Evolutionary conservation across 129 eudicot species (phyloP), one percentile per base, ranked within the genome.

Genomic region (Silybum marianum): DNA sequence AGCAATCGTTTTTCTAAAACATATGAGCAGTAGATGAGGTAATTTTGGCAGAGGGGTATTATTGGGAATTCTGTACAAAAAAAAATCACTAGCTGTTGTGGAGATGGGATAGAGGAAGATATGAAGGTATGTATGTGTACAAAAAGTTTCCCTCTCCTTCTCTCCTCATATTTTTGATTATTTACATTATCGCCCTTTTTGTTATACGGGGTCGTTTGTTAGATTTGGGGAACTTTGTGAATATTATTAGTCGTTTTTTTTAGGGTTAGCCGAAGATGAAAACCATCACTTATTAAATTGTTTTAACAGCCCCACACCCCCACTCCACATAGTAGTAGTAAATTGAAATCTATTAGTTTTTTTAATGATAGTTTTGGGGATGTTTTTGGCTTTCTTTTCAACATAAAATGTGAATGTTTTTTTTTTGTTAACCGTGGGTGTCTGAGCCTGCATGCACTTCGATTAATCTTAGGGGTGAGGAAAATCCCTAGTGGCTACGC

Each of bases 61-160:
- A 74, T 77, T 62, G 78, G 88, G 79, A 71, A 88, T 84, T 71
- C 26, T 93, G 97, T 90, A 89, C 54, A 91, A 81, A 32, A 28
- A 28, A 32, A 32, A 84, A 88, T 81, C 80, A 83, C 69, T 71
- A 78, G 84, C 80, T 78, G 79, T 75, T 42, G 40, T 25, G 14
- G 80, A 71, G 85, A 83, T 54, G 23, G 87, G 87, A 84, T 84
- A 72, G 85, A 86, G 82, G 86, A 76, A 36, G 71, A 72, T 82
- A 71, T 42, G 78, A 84, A 83, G 90, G 89, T 87, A 89, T 83
- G 88, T 87, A 87, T 83, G 78, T 83, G 91, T 90, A 87, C 85
- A 90, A 87, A 76, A 67, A 82, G n/a, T n/a, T 80, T 77, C 76
- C 65, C 8, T 18, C 81, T 38, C 42, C 36, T 32, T 32, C 9